Percentiles rank a stretch among this genome's conserved stretches.
phyloP scores from a whole-genome alignment of 169 alveolate genomes.

The Theileria equi region DNA sequence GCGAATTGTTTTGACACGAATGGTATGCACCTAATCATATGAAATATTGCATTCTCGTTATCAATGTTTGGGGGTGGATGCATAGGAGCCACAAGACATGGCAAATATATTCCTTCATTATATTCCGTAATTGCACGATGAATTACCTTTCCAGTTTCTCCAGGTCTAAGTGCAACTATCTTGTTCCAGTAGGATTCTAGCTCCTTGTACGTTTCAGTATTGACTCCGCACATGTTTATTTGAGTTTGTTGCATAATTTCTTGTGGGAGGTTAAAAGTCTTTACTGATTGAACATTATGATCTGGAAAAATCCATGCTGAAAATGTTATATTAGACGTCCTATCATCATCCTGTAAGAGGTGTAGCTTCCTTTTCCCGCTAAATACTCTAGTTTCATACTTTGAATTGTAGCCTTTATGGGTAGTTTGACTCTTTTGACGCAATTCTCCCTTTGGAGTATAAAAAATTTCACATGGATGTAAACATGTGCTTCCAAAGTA shows the following conservation, averaged over 20 bases:
- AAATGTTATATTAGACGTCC: constrained; percentile 33
- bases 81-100: constrained; percentile 48
- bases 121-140: background rate
- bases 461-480: constrained; percentile 65
- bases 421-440: constrained; percentile 19
- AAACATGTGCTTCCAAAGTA: constrained; percentile 64
- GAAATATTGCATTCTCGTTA: constrained; percentile 54
- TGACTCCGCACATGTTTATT: no score
- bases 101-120: constrained; percentile 10
- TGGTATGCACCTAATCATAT: constrained; percentile 47
- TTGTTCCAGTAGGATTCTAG: background rate
- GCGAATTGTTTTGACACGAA: constrained; percentile 27
- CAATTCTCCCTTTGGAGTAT: constrained; percentile 55
- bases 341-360: constrained; percentile 25
- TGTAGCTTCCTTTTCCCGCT: constrained; percentile 27
- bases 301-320: constrained; percentile 62
- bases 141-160: no score
- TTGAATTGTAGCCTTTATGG: constrained; percentile 35
- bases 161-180: no score
- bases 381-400: constrained; percentile 55
- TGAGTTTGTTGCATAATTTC: no score
- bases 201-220: no score
- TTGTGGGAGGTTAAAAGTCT: no score
- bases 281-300: no score
- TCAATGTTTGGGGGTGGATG: constrained; percentile 55